These are phyloP conservation scores for Lachancea dasiensis DNA, from an alignment of 805 yeast genomes.

Conservation along the genomic window DNA sequence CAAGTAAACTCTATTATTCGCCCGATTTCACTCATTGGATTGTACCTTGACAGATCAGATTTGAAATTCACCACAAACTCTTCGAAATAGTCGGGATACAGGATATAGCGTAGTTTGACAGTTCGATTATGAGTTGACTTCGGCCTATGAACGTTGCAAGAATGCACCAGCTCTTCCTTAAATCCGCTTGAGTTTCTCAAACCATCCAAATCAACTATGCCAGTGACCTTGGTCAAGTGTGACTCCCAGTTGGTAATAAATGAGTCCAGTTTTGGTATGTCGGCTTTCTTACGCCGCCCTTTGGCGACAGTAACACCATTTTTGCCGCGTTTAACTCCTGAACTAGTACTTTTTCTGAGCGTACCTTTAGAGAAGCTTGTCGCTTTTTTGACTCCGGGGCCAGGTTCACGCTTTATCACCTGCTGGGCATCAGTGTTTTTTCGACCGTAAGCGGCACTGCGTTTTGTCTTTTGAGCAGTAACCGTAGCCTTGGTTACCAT, in stretches of 20 bases:
- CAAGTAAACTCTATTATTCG: slow-evolving; percentile 26
- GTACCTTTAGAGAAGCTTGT: neutral
- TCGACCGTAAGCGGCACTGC: no score
- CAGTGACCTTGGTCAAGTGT: neutral
- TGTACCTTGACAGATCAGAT: slow-evolving; percentile 13
- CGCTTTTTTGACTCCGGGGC: neutral
- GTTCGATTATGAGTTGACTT: slow-evolving; percentile 1
- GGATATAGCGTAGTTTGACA: slow-evolving; percentile 15
- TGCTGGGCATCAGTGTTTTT: no score
- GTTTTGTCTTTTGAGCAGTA: no score
- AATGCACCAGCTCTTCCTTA: slow-evolving; percentile 10
- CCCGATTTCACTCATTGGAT: slow-evolving; percentile 33
- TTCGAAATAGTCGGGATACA: slow-evolving; percentile 23
- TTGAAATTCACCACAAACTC: slow-evolving; percentile 23
- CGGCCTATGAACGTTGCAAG: slow-evolving; percentile 11
- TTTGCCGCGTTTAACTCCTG: neutral
- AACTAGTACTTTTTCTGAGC: slow-evolving; percentile 2
- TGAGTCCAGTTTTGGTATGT: neutral
- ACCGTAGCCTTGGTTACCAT: neutral
- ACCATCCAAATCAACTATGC: slow-evolving; percentile 16
- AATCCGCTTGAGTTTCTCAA: slow-evolving; percentile 5
- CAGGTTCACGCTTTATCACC: no score
- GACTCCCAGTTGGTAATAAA: neutral
- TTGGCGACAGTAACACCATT: neutral
- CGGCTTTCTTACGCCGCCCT: neutral